Evolutionary conservation across 805 yeast species (phyloP).

Genomic region (Wickerhamiella sorbophila): DNA sequence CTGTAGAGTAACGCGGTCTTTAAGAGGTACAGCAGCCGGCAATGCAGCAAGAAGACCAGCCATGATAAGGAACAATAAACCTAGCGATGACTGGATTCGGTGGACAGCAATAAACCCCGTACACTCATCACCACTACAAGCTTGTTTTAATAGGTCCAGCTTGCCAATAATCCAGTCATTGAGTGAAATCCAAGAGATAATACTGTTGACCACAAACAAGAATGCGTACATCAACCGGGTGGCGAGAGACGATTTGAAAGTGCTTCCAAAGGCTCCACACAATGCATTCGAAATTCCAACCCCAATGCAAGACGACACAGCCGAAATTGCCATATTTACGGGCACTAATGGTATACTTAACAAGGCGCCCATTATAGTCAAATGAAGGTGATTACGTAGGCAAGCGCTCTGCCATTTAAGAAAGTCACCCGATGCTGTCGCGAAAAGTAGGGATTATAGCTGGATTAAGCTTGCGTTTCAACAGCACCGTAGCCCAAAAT

Average conservation of each 20-base stretch:
- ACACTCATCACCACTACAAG: slow-evolving; percentile 68
- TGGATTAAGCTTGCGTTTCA: too few relatives aligned
- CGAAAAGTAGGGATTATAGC: too few relatives aligned
- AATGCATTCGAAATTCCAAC: slow-evolving; percentile 65
- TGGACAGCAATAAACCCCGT: slow-evolving; percentile 96
- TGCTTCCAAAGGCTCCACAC: slow-evolving; percentile 34
- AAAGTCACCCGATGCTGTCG: too few relatives aligned
- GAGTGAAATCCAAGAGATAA: slow-evolving; percentile 84
- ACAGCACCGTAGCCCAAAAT: not conserved
- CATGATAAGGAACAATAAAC: slow-evolving; percentile 56
- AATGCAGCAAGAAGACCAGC: slow-evolving; percentile 60
- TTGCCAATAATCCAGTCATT: slow-evolving; percentile 64
- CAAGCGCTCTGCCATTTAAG: too few relatives aligned
- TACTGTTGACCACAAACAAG: slow-evolving; percentile 59
- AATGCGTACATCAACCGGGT: slow-evolving; percentile 81
- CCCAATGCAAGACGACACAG: slow-evolving; percentile 62
- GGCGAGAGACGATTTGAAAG: slow-evolving; percentile 58
- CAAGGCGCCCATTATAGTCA: slow-evolving; percentile 29
- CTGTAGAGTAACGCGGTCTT: slow-evolving; percentile 70
- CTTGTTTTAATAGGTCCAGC: slow-evolving; percentile 54
- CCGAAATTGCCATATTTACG: slow-evolving; percentile 45
- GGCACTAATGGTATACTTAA: slow-evolving; percentile 38
- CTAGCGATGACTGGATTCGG: slow-evolving; percentile 77
- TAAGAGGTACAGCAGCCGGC: slow-evolving; percentile 30
- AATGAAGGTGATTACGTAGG: too few relatives aligned